Evolutionary conservation across 179 eudicot species (phyloP).

Genomic region (Kewa caespitosa): DNA sequence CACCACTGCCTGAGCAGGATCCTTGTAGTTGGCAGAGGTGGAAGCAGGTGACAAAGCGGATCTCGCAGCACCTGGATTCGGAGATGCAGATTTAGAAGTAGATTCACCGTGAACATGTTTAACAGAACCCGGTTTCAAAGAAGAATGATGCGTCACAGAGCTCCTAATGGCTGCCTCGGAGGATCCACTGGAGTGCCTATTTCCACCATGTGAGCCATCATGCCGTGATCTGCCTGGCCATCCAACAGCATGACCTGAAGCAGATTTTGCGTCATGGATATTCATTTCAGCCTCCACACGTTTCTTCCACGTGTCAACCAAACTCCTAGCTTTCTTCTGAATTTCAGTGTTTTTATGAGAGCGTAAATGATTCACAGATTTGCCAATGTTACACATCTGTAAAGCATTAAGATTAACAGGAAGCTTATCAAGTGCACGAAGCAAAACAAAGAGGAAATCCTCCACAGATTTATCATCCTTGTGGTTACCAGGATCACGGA

Average conservation of each 20-base stretch:
- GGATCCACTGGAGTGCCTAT: slow-evolving; percentile 41
- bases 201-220: slow-evolving; percentile 55
- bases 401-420: slow-evolving; percentile 90
- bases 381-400: slow-evolving; percentile 84
- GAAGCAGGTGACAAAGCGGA: slow-evolving; percentile 33
- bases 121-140: slow-evolving; percentile 44
- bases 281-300: slow-evolving; percentile 95
- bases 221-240: slow-evolving; percentile 64
- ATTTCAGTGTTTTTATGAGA: slow-evolving; percentile 74
- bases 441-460: slow-evolving; percentile 73
- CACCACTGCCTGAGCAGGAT: slow-evolving; percentile 38
- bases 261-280: slow-evolving; percentile 60
- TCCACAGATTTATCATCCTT: slow-evolving; percentile 78
- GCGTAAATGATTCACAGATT: slow-evolving; percentile 83
- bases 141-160: slow-evolving; percentile 40
- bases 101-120: slow-evolving; percentile 47
- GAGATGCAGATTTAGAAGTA: slow-evolving; percentile 34
- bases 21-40: slow-evolving; percentile 31
- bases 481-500: slow-evolving; percentile 51
- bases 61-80: slow-evolving; percentile 32
- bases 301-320: slow-evolving; percentile 96
- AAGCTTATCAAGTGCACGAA: slow-evolving; percentile 83
- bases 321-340: slow-evolving; percentile 82
- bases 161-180: slow-evolving; percentile 47
- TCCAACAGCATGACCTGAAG: slow-evolving; percentile 51